These are phyloP conservation scores for Arthromyces matolae DNA, from an alignment of 768 basidiomycete genomes.

Conservation along the genomic window DNA sequence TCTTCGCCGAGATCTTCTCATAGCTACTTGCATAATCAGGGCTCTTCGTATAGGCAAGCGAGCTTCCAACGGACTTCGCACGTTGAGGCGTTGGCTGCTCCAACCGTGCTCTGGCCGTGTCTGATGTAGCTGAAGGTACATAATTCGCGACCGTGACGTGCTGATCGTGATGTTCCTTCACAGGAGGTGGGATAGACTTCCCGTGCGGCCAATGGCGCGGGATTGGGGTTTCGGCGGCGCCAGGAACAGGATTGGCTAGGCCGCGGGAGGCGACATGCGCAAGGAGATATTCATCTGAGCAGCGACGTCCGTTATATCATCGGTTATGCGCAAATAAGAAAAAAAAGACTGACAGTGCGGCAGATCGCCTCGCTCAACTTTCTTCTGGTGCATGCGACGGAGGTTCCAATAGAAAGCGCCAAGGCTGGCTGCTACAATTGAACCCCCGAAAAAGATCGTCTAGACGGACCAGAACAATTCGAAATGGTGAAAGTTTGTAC, in stretches of 20 bases:
- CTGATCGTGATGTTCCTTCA: slow-evolving; percentile 23
- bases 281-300: slow-evolving; percentile 30
- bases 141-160: slow-evolving; percentile 26
- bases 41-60: slow-evolving; percentile 30
- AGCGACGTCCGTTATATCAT: not conserved
- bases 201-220: slow-evolving; percentile 13
- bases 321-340: not conserved
- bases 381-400: slow-evolving; percentile 23
- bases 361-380: slow-evolving; percentile 23
- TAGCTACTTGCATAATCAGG: slow-evolving; percentile 32
- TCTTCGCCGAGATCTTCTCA: slow-evolving; percentile 14
- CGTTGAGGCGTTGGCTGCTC: slow-evolving; percentile 32
- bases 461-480: no score
- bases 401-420: slow-evolving; percentile 29
- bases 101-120: slow-evolving; percentile 10
- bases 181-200: slow-evolving; percentile 14
- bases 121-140: slow-evolving; percentile 18
- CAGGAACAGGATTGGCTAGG: slow-evolving; percentile 8
- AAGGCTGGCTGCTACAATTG: slow-evolving; percentile 24
- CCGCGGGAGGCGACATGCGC: slow-evolving; percentile 18
- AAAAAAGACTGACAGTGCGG: slow-evolving; percentile 26
- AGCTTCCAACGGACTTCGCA: slow-evolving; percentile 19
- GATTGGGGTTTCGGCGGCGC: slow-evolving; percentile 11
- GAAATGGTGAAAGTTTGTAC: no score
- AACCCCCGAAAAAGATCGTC: slow-evolving; percentile 28